Conservation (phyloP, 352 stramenopile species). For the Pythium monospermum region DNA sequence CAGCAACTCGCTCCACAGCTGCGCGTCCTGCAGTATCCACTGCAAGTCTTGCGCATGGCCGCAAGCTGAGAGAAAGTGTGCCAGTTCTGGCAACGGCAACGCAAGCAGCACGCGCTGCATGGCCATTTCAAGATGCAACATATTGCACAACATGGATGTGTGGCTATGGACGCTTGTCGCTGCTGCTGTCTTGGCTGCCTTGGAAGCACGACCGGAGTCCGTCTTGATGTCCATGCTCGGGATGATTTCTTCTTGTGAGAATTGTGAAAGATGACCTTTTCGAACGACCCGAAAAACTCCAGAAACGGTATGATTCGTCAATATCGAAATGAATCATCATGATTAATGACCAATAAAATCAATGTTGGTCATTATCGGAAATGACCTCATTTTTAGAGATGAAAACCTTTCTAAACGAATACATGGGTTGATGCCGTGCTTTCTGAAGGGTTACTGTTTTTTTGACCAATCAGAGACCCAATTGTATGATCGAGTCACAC, state of each 20-base stretch:
- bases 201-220: not conserved
- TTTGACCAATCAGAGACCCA: constrained; percentile 10
- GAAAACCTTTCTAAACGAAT: not conserved
- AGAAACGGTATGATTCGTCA: too few species aligned
- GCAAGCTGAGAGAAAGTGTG: constrained; percentile 1
- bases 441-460: not conserved
- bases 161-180: not conserved
- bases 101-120: constrained; percentile 19
- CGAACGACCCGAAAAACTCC: too few species aligned
- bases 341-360: not conserved
- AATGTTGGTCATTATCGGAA: constrained; percentile 1
- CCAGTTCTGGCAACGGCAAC: constrained; percentile 6
- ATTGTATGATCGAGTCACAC: too few species aligned
- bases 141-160: constrained; percentile 2
- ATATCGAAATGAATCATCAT: not conserved
- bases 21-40: constrained; percentile 23
- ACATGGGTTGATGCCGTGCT: constrained; percentile 13
- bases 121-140: constrained; percentile 20
- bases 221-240: not conserved
- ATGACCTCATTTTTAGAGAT: not conserved
- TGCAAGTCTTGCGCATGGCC: not conserved
- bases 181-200: constrained; percentile 9
- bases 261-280: too few species aligned
- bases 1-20: constrained; percentile 35
- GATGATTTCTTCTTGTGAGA: too few species aligned